Percentiles rank a stretch among this genome's conserved stretches.
phyloP scores from a whole-genome alignment of 257 asterid genomes.

The Salvia rosmarinus region DNA sequence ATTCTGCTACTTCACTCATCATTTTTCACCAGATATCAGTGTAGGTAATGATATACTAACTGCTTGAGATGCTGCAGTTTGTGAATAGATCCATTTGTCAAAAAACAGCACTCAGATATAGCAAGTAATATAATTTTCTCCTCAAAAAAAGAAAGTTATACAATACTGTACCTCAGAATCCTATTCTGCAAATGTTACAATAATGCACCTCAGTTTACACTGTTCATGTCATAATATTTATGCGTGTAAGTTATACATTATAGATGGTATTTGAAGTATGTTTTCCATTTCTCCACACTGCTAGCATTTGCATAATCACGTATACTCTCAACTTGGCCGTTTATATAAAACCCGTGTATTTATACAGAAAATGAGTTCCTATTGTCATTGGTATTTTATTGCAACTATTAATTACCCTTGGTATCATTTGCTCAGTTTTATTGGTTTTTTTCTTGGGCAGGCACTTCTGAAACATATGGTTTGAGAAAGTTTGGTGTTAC shows the following conservation, averaged over 20 bases:
- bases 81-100: background rate
- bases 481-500: slow-evolving; percentile 36
- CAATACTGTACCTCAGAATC: too few species aligned
- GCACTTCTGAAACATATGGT: slow-evolving; percentile 34
- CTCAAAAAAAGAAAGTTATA: too few species aligned
- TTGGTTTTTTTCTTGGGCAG: slow-evolving; percentile 35
- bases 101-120: background rate
- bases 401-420: background rate
- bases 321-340: background rate
- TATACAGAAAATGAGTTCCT: background rate
- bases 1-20: slow-evolving; percentile 29
- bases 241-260: background rate
- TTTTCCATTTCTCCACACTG: too few species aligned
- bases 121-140: background rate
- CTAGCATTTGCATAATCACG: too few species aligned
- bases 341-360: background rate
- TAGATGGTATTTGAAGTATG: too few species aligned
- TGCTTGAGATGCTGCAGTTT: background rate
- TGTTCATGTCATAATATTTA: background rate
- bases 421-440: background rate
- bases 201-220: background rate
- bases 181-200: background rate
- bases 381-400: background rate
- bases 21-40: slow-evolving; percentile 28
- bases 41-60: slow-evolving; percentile 30